phyloP scores from a whole-genome alignment of 345 rosid genomes.

The Rubroshorea leprosula region DNA sequence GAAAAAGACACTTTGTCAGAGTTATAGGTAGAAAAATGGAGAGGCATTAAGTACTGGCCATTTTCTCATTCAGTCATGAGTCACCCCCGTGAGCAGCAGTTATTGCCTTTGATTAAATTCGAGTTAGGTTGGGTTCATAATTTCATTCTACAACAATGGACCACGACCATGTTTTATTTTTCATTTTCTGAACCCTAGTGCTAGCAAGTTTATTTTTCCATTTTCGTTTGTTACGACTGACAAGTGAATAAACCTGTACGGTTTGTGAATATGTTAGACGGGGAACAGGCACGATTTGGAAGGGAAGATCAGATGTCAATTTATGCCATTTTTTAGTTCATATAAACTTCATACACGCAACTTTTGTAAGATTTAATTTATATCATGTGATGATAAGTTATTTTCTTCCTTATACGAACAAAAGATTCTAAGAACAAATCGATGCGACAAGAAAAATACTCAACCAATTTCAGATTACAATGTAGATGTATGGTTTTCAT shows the following conservation, averaged over 20 bases:
- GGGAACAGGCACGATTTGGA: not conserved
- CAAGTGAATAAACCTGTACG: too few species aligned
- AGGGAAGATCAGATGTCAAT: not conserved
- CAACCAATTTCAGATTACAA: not conserved
- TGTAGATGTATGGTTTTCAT: too few species aligned
- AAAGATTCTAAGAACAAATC: not conserved
- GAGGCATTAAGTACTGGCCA: not conserved
- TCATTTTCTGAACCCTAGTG: too few species aligned
- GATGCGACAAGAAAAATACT: not conserved
- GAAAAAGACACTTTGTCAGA: not conserved
- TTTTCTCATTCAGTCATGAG: not conserved
- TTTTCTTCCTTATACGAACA: not conserved
- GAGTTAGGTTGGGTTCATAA: not conserved
- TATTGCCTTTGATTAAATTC: not conserved
- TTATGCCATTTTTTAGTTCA: not conserved
- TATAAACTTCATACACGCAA: not conserved
- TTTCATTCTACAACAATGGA: not conserved
- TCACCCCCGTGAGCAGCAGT: not conserved
- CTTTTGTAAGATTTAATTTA: too few species aligned
- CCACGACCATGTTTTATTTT: too few species aligned
- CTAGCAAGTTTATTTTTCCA: too few species aligned
- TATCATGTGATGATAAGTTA: not conserved
- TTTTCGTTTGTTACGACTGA: too few species aligned
- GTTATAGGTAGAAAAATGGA: not conserved
- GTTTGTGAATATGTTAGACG: too few species aligned